Base-by-base conservation (phyloP, 495 filamentous ascomycete species). In the Penicillium taxi region DNA sequence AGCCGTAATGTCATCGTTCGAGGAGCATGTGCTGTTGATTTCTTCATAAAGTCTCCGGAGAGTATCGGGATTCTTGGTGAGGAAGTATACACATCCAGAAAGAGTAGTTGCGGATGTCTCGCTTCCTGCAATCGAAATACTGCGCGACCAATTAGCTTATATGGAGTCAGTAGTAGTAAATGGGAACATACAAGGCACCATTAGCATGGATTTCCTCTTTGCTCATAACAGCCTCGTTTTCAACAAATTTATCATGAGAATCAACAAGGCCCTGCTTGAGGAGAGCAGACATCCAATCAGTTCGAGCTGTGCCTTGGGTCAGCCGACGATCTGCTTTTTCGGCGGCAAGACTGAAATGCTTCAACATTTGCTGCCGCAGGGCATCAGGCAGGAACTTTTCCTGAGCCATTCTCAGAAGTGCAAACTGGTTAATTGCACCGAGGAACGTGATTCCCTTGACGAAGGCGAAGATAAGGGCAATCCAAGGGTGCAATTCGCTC, bases 61-160 rank as follows among this genome's bases (percentile, higher is more conserved):
- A 6, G 19, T 18, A 9, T 9, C 19, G 4, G 32, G 0, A n/a
- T 24, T 35, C n/a, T 24, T 35, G 9, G 14, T 23, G 4, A 35
- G 20, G 15, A 11, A 24, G 20, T 13, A 35, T 9, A 24, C 9
- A 16, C 32, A 35, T n/a, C 32, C 32, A 11, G 19, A 23, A 6
- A 35, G 32, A 7, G 19, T 14, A 9, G 32, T 18, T 4, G 32
- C 32, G 16, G 32, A 24, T 1, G 32, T 35, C 19, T 35, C 32
- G 20, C 32, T 35, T 35, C 32, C 32, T 2, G 32, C 32, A 19
- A 35, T 14, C 4, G 32, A 23, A 21, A 35, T 24, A 5, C 32
- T 35, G 13, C 14, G 5, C 5, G n/a, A n/a, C n/a, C n/a, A n/a
- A n/a, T n/a, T n/a, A 32, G 16, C 6, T 11, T 2, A 9, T 6